Base-by-base conservation (phyloP, 768 basidiomycete species). In the Lactarius quietus region DNA sequence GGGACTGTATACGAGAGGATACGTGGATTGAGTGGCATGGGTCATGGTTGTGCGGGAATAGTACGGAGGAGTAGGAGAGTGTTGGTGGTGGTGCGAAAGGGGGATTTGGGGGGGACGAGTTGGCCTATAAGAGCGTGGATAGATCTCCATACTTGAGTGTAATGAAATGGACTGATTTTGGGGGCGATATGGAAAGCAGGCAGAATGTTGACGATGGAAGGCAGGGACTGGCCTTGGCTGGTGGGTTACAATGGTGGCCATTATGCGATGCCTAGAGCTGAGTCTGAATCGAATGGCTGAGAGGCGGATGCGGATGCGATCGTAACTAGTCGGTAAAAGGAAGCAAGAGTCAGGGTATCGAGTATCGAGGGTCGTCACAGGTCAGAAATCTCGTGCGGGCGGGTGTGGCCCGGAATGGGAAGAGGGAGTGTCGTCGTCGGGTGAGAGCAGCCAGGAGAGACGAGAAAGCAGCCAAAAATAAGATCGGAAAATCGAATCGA, bases 291-390 rank as follows among this genome's bases (percentile, higher is more conserved):
- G 59, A 33, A 38, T 54, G 35, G 31, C 51, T 31, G 58, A 51
- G 54, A 26, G 53, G 36, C 61, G 60, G 65, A 31, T 36, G 61
- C 61, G 65, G 65, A 59, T 66, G 65, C 65, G 65, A 66, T 66
- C 65, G 65, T 62, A 45, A 62, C 65, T 66, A 58, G 61, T 66
- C 65, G 61, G 61, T 31, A 57, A 62, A 66, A 58, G 60, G 61
- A 62, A 58, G 35, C 28, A 60, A 58, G 18, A 45, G 43, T 23
- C 2, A 26, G 26, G 43, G 38, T 56, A 60, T 65, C 43, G 58
- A 59, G 38, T 56, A 60, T 65, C 43, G 58, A 59, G 58, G 58
- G 53, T 59, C 57, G 63, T 64, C 52, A 59, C 63, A 53, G 26
- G 1, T 35, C n/a, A n/a, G n/a, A n/a, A n/a, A 58, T 41, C 51